Evolutionary conservation across 768 basidiomycete genomes (phyloP).

Genomic region (Pilatotrama ljubarskyi): DNA sequence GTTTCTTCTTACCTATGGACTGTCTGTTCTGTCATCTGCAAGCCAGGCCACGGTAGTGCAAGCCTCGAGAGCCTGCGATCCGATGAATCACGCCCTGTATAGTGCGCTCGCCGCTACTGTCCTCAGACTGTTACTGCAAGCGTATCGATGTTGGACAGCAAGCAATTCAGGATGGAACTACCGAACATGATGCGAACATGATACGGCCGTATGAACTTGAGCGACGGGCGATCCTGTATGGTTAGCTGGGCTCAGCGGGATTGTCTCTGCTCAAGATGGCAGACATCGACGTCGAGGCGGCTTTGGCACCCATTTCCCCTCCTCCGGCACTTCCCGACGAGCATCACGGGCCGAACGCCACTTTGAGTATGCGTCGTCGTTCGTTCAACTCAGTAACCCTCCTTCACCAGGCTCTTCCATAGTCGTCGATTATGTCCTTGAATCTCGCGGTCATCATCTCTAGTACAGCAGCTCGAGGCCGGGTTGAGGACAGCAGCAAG

Average conservation of each 20-base stretch:
- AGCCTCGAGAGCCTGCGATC: neutral
- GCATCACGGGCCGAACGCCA: neutral
- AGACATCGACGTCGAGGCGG: neutral
- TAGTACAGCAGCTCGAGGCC: no score
- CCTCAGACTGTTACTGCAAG: neutral
- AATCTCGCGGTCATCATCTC: no score
- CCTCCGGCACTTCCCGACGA: neutral
- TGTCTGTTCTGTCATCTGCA: neutral
- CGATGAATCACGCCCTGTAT: neutral
- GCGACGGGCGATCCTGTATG: neutral
- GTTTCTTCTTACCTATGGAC: neutral
- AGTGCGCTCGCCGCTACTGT: neutral
- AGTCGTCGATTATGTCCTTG: no score
- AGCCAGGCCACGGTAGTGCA: neutral
- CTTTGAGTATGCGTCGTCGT: conserved; percentile 7
- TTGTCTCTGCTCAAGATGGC: conserved; percentile 16
- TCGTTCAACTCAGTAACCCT: neutral
- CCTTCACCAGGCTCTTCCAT: no score
- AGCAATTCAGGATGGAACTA: neutral
- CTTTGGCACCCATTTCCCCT: conserved; percentile 4
- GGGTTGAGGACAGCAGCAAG: no score
- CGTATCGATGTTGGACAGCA: neutral
- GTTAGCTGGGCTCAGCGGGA: conserved; percentile 8
- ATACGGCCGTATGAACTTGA: conserved; percentile 4
- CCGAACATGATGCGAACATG: conserved; percentile 21